Evolutionary conservation across 1,139 yeast genomes (phyloP).

Genomic region (Pichia terricola): DNA sequence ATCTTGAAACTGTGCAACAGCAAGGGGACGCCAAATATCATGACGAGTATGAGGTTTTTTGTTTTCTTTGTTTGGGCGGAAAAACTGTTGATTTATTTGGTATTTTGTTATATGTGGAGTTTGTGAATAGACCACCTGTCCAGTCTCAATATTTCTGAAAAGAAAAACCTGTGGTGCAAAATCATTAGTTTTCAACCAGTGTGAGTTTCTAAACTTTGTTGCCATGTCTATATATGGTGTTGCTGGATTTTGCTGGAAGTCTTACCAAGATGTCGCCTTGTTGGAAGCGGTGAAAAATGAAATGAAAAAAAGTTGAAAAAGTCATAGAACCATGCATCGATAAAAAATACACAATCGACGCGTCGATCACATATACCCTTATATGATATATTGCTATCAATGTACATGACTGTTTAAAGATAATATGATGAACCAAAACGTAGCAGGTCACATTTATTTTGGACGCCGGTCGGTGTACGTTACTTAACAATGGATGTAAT

Average conservation of each 20-base stretch:
- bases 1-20: slow-evolving; percentile 62
- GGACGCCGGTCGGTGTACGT: too few relatives aligned
- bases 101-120: slow-evolving; percentile 57
- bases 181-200: slow-evolving; percentile 42
- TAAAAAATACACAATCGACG: neutral
- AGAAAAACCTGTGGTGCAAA: slow-evolving; percentile 77
- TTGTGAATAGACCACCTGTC: slow-evolving; percentile 86
- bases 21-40: slow-evolving; percentile 88
- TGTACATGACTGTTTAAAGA: too few relatives aligned
- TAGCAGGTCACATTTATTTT: too few relatives aligned
- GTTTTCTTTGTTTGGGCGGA: slow-evolving; percentile 84
- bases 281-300: neutral
- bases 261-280: too few relatives aligned
- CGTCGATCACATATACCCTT: neutral
- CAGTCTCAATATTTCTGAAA: slow-evolving; percentile 77
- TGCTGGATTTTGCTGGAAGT: neutral
- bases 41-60: slow-evolving; percentile 68
- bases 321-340: too few relatives aligned
- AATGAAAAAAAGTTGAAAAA: neutral
- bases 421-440: too few relatives aligned
- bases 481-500: too few relatives aligned
- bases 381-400: too few relatives aligned
- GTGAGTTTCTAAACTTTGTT: slow-evolving; percentile 24
- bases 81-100: slow-evolving; percentile 64
- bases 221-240: slow-evolving; percentile 17